Conservation (phyloP, 306 rosid species). For the Citrullus amarus region DNA sequence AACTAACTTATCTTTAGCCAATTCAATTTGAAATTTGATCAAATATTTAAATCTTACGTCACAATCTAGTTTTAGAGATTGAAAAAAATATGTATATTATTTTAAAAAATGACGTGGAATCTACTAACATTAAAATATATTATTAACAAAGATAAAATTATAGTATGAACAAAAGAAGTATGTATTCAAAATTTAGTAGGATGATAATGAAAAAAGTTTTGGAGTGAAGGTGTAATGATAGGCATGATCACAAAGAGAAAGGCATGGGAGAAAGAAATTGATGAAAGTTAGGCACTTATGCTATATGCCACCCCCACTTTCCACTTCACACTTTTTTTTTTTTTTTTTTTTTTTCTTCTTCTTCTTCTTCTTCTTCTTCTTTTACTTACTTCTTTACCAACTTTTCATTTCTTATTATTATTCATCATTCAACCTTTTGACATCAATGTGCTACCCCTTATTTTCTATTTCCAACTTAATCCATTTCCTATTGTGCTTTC, state of each 20-base stretch:
- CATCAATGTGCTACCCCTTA: background rate
- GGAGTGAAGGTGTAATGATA: background rate
- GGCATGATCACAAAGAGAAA: background rate
- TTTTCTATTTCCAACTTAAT: background rate
- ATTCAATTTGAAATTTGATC: too few species aligned
- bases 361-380: background rate
- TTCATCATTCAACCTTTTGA: slow-evolving; percentile 5
- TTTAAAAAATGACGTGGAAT: too few species aligned
- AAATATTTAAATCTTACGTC: background rate
- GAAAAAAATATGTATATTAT: too few species aligned
- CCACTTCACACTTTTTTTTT: background rate
- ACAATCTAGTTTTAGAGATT: background rate
- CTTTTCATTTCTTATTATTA: background rate
- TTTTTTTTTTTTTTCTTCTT: background rate
- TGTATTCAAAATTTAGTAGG: too few species aligned
- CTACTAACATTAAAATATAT: too few species aligned
- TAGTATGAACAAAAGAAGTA: too few species aligned
- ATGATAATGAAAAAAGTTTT: background rate
- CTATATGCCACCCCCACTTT: background rate
- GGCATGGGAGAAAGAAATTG: background rate
- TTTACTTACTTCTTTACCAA: background rate
- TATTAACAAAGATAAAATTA: too few species aligned
- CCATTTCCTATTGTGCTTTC: background rate
- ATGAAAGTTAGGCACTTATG: slow-evolving; percentile 3
- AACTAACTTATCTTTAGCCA: too few species aligned